Evolutionary conservation across 805 yeast genomes (phyloP), one percentile per base, ranked within the genome.

Genomic region (Ogataea trehaloabstinens): DNA sequence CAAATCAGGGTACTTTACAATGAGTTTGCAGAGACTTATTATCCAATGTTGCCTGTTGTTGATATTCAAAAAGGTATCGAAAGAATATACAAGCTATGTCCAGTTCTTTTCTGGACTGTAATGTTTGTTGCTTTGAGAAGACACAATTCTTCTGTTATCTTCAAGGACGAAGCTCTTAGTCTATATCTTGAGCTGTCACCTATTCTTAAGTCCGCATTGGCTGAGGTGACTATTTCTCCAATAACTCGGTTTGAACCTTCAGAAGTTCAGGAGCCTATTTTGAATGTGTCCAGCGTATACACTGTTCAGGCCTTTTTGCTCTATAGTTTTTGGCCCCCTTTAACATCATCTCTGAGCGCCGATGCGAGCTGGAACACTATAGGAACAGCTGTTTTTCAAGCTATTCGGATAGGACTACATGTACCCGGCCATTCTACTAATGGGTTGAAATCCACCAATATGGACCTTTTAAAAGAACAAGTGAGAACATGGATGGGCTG

Each of bases 361-460:
- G 98, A 93, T 57, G 84, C 96, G 6, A 84, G 95, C 4, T 91
- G 97, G 95, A 87, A 85, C 57, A 87, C 97, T 1, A 82, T 88
- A 17, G 98, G 97, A 0, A 81, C 87, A 32, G 98, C 98, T 4
- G 70, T 89, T 52, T 87, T 86, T 61, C 96, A 88, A 56, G 98
- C 97, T 0, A 83, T 90, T 24, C 68, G 97, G 38, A 85, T 91
- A 12, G 98, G 99, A 0, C 68, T 93, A 19, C 96, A 93, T 55
- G 74, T 89, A 17, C 93, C 89, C 0, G 91, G 86, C 16, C 71
- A 66, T 40, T 67, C 74, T 24, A 65, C 73, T 31, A 74, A 71
- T 34, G 73, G 74, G 25, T 66, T 67, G 58, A 67, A 64, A 51
- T 67, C 70, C 38, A 66, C 54, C 42, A 74, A 59, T 68, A 65